Evolutionary conservation across 1,284 basidiomycete species (phyloP), one percentile per base, ranked within the genome.

Genomic region (Puccinia novopanici): DNA sequence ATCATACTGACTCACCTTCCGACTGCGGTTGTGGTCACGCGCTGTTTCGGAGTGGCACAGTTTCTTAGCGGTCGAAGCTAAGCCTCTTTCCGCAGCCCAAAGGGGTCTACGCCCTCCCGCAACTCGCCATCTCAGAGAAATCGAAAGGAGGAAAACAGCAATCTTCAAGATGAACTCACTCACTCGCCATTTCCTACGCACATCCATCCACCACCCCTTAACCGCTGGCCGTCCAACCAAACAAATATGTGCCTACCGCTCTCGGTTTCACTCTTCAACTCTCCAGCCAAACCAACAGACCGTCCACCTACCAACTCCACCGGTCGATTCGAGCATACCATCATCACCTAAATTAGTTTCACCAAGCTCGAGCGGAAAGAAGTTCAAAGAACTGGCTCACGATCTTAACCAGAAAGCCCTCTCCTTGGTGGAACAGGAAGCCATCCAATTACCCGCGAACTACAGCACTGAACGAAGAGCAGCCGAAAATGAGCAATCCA

Each of bases 321-420:
- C n/a, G 15, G 34, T 61, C 59, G 34, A 61, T 61, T 57, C 55
- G 10, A 40, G 4, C 37, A 45, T 3, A 19, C 59, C 59, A 61
- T 37, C 61, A 37, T 9, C 34, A 34, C 22, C 24, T 4, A 57
- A 57, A 9, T 3, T 15, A 63, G 19, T n/a, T 19, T 17, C 59
- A 63, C 27, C 27, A 6, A 63, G 17, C 19, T 22, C 59, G 1
- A 68, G 48, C 24, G 67, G 67, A 15, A 45, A 68, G 27, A 68
- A 68, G 27, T 68, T 68, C 67, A 68, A 68, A 68, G 67, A 68
- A 17, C 22, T 68, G 17, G 67, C 19, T 24, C 42, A 68, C 27
- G 67, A 68, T 68, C 67, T 68, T 12, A 4, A 45, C 12, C 67
- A 68, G 67, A 27, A 27, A 75, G 55, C 71, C 19, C 17, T 57